Conservation (phyloP, 768 basidiomycete genomes). For the Infundibulicybe gibba region DNA sequence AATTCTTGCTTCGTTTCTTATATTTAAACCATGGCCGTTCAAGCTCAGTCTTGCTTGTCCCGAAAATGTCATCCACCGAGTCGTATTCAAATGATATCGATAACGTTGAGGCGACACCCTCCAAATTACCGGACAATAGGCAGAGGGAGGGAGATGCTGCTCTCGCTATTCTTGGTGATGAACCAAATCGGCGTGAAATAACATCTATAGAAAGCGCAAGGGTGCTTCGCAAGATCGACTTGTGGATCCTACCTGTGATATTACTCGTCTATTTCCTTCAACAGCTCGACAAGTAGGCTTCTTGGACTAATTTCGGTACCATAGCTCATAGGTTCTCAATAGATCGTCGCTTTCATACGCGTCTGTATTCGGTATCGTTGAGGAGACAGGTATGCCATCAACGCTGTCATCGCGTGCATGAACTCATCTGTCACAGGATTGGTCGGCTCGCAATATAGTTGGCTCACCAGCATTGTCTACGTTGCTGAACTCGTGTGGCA, state of each 20-base stretch:
- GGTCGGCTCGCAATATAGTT: slow-evolving; percentile 40
- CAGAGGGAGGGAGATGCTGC: slow-evolving; percentile 25
- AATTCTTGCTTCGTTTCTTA: too few species aligned
- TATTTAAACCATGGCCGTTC: too few species aligned
- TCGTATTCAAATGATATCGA: slow-evolving; percentile 3
- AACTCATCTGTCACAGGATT: slow-evolving; percentile 16
- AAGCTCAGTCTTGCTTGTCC: too few species aligned
- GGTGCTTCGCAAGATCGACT: slow-evolving; percentile 35
- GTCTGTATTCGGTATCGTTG: slow-evolving; percentile 38
- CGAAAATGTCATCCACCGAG: neutral
- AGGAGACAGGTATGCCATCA: slow-evolving; percentile 24
- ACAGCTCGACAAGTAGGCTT: slow-evolving; percentile 37
- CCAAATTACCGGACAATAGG: neutral
- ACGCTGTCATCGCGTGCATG: neutral
- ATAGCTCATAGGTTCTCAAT: neutral
- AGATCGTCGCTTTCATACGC: slow-evolving; percentile 45
- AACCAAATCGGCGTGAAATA: slow-evolving; percentile 15
- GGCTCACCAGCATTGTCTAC: slow-evolving; percentile 40
- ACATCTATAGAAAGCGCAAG: slow-evolving; percentile 26
- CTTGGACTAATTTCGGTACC: neutral
- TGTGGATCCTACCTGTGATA: slow-evolving; percentile 34
- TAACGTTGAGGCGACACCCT: neutral
- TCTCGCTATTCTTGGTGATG: slow-evolving; percentile 22
- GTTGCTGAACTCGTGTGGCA: slow-evolving; percentile 42
- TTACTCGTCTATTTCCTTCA: slow-evolving; percentile 38